Base-by-base conservation (phyloP, 140 eudicot genomes). In the Oenanthe javanica region DNA sequence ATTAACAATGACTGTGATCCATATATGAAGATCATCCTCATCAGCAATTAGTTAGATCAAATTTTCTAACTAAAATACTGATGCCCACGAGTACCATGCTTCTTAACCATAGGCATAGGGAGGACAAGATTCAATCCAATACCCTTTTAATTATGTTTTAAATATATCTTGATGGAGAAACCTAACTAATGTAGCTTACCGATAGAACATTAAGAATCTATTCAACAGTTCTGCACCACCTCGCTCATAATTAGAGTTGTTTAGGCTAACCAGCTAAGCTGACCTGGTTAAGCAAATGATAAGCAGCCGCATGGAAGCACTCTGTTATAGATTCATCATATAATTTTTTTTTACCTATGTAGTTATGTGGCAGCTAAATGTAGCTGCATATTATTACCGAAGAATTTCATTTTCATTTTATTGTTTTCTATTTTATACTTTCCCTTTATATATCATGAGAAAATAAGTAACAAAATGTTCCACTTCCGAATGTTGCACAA, bases 61-160 rank as follows among this genome's bases (percentile, higher is more conserved):
- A 25, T 27, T 59, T 61, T 61, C 5, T 10, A 61, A n/a, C 9
- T 1, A 55, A n/a, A 61, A 23, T 61, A n/a, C 36, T 23, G 18
- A 67, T 27, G 19, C 73, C 43, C 73, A 67, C 73, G 43, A 67
- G 73, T 67, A 31, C 73, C 45, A 27, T 67, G 73, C 21, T 67
- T 67, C 73, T 31, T 67, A 31, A 61, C 69, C 14, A 19, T 25
- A 10, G 69, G 69, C 69, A 61, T 61, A 8, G 1, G 36, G 36
- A 61, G 69, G 14, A n/a, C 69, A 61, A n/a, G 0, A 61, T 7
- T 9, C n/a, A 2, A 21, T 61, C 4, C 11, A 8, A 11, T 61
- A 61, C n/a, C 5, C 4, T 61, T 19, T n/a, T 61, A n/a, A n/a
- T n/a, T 61, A 19, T n/a, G 69, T 6, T 8, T 21, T 18, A 18